A percentile compares a stretch with the other conserved stretches of the same genome.
These are phyloP conservation scores for Nicotiana sylvestris DNA, from an alignment of 257 asterid species.

Conservation along the genomic window DNA sequence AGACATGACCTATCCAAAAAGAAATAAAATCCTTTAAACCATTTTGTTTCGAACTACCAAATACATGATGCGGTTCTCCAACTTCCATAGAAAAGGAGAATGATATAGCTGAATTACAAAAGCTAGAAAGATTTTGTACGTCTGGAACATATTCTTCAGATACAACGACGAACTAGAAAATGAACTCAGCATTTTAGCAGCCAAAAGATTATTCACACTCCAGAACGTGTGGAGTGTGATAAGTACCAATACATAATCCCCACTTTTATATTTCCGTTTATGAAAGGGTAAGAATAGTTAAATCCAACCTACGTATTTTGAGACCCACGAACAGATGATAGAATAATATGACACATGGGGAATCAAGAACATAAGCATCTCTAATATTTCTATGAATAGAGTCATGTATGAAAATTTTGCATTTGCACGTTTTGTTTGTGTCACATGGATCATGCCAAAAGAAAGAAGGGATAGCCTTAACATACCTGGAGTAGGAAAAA, in stretches of 20 bases:
- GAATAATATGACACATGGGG: too few species aligned
- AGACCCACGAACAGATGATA: too few species aligned
- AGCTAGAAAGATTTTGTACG: not conserved
- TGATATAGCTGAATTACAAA: not conserved
- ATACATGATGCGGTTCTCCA: not conserved
- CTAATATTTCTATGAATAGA: too few species aligned
- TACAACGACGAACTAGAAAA: not conserved
- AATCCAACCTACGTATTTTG: constrained; percentile 68
- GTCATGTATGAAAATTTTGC: too few species aligned
- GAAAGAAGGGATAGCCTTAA: too few species aligned
- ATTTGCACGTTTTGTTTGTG: too few species aligned
- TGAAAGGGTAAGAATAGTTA: not conserved
- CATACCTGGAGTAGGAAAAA: too few species aligned
- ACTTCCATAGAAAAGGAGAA: not conserved
- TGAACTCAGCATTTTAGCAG: constrained; percentile 2
- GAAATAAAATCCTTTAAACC: not conserved
- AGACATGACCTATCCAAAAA: not conserved
- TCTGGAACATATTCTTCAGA: not conserved
- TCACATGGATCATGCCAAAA: too few species aligned
- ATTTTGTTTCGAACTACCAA: not conserved
- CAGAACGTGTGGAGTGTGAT: not conserved
- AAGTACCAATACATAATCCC: not conserved
- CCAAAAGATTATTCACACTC: not conserved
- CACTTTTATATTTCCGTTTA: not conserved
- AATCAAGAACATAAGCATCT: too few species aligned